A percentile compares a stretch with the other conserved stretches of the same genome.
phyloP scores from a whole-genome alignment of 2,329 filamentous ascomycete genomes.

The Aspergillus ustus region DNA sequence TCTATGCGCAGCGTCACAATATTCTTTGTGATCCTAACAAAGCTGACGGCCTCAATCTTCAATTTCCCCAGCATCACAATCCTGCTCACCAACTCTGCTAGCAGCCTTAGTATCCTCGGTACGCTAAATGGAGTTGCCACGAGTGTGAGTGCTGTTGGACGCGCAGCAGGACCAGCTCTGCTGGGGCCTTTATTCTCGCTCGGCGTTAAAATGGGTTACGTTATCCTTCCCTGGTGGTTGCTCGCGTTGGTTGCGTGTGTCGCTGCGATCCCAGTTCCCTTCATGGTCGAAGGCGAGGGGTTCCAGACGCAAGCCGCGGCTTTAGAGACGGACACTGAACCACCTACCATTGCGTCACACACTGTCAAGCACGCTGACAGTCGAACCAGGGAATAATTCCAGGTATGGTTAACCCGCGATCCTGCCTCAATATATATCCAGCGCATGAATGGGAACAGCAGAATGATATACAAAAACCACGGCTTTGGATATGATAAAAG shows the following conservation, averaged over 20 bases:
- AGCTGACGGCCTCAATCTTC: slow-evolving; percentile 77
- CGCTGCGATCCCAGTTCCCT: slow-evolving; percentile 73
- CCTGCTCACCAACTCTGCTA: slow-evolving; percentile 83
- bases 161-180: slow-evolving; percentile 77
- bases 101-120: slow-evolving; percentile 75
- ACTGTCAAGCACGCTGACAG: neutral
- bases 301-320: slow-evolving; percentile 50
- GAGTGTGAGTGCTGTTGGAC: slow-evolving; percentile 76
- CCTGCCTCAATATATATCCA: neutral
- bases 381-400: neutral
- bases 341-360: slow-evolving; percentile 3
- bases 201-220: slow-evolving; percentile 75
- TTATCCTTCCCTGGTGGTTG: slow-evolving; percentile 81
- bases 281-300: slow-evolving; percentile 75
- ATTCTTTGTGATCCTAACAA: slow-evolving; percentile 70
- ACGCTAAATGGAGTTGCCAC: slow-evolving; percentile 92
- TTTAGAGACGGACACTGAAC: slow-evolving; percentile 37
- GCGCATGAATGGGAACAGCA: neutral
- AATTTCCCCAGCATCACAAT: slow-evolving; percentile 90
- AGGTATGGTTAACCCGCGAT: neutral
- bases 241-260: slow-evolving; percentile 67
- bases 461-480: neutral
- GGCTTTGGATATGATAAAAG: neutral
- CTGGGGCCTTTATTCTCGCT: slow-evolving; percentile 74
- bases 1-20: slow-evolving; percentile 63